Percentiles rank a stretch among this genome's conserved stretches.
phyloP scores from a whole-genome alignment of 768 basidiomycete species.

The Pholiota molesta region DNA sequence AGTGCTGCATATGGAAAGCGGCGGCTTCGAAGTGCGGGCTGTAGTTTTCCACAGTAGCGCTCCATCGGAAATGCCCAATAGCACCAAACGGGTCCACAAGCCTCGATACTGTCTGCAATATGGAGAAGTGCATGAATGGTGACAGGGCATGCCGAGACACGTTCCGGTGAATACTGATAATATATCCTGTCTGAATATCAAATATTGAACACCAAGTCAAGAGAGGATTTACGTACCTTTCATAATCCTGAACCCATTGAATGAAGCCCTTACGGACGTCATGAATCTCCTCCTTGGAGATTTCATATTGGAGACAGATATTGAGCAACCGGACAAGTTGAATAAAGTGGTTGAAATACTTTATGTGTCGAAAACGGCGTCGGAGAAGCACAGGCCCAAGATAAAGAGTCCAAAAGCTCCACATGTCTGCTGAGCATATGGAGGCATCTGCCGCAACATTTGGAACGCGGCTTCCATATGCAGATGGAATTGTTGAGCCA shows the following conservation, averaged over 20 bases:
- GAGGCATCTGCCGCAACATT: slow-evolving; percentile 32
- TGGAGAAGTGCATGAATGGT: slow-evolving; percentile 34
- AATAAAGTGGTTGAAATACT: slow-evolving; percentile 48
- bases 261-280: slow-evolving; percentile 31
- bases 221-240: slow-evolving; percentile 30
- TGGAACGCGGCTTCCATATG: slow-evolving; percentile 36
- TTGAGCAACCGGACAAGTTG: slow-evolving; percentile 39
- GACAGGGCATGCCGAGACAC: slow-evolving; percentile 31
- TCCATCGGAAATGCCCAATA: slow-evolving; percentile 45
- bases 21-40: slow-evolving; percentile 29
- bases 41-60: slow-evolving; percentile 35
- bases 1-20: slow-evolving; percentile 34
- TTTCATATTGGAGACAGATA: slow-evolving; percentile 37
- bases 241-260: slow-evolving; percentile 40
- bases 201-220: not conserved
- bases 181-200: slow-evolving; percentile 25
- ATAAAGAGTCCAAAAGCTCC: slow-evolving; percentile 42
- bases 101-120: slow-evolving; percentile 25
- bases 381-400: slow-evolving; percentile 41
- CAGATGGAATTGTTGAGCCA: slow-evolving; percentile 39
- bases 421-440: slow-evolving; percentile 38
- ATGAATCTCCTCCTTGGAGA: slow-evolving; percentile 28
- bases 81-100: slow-evolving; percentile 37
- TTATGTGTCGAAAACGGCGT: slow-evolving; percentile 28
- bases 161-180: slow-evolving; percentile 26